These are phyloP conservation scores for Piloderma croceum DNA, from an alignment of 768 basidiomycete species.

Conservation along the genomic window DNA sequence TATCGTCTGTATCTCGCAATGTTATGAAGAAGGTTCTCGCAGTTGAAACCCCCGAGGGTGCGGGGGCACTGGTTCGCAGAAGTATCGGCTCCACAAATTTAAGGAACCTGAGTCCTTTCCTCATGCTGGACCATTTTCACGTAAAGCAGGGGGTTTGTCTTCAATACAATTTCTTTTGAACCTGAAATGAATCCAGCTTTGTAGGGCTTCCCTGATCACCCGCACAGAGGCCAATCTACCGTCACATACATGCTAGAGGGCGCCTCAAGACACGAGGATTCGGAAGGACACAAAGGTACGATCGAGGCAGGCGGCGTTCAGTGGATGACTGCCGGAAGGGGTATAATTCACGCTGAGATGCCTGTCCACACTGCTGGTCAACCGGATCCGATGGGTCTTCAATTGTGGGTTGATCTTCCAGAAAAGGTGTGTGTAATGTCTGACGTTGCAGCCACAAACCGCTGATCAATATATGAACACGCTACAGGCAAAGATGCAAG, in stretches of 20 bases:
- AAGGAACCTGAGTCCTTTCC: constrained; percentile 83
- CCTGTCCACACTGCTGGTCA: constrained; percentile 63
- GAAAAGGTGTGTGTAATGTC: constrained; percentile 43
- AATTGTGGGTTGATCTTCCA: constrained; percentile 83
- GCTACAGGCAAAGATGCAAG: constrained; percentile 70
- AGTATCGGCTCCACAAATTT: constrained; percentile 75
- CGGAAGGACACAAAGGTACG: constrained; percentile 75
- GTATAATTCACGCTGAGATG: constrained; percentile 86
- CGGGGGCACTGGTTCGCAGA: constrained; percentile 75
- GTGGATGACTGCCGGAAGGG: constrained; percentile 85
- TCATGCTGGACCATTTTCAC: constrained; percentile 85
- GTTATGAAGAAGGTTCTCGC: constrained; percentile 76
- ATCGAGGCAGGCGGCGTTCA: constrained; percentile 83
- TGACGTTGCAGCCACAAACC: constrained; percentile 14
- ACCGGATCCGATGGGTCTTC: constrained; percentile 77
- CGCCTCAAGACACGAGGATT: constrained; percentile 84
- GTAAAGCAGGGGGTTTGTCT: constrained; percentile 61
- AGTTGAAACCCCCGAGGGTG: constrained; percentile 74
- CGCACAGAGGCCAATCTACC: constrained; percentile 85
- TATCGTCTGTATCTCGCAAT: constrained; percentile 48
- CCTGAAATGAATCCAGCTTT: not conserved
- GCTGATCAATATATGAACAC: constrained; percentile 13
- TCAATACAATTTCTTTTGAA: not conserved
- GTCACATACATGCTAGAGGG: constrained; percentile 89
- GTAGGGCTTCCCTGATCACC: constrained; percentile 89